Evolutionary conservation across 2,329 filamentous ascomycete genomes (phyloP), one percentile per base, ranked within the genome.

Genomic region (Cladosporium sp.): DNA sequence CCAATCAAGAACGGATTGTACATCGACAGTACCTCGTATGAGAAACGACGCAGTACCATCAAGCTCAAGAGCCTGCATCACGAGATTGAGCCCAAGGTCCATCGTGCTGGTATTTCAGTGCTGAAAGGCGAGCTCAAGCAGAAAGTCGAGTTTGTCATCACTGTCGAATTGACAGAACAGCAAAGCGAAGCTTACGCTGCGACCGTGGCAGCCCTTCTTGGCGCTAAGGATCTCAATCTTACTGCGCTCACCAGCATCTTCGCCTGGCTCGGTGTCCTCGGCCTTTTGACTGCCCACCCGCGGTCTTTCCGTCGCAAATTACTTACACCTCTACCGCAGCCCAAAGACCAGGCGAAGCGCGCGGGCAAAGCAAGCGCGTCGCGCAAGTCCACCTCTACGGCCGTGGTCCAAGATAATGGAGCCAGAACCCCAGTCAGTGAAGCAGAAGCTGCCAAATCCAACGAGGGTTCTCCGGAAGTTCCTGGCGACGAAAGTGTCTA

Each of bases 71-170:
- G 90, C 4, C 82, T 97, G 34, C 92, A 91, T 71, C 78, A 84
- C 28, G 88, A 90, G 52, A 87, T 97, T 26, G 86, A 85, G 1
- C 90, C 92, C 6, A 96, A 96, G 77, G 55, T 58, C n/a, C 32
- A 93, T 73, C 87, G 93, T 32, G 87, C 86, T 8, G 92, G 91
- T 60, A 89, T 92, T 67, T 84, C 85, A 2, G 87, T 85, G 5
- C 80, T 96, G 52, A 84, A 85, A 68, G 81, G 87, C 14, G 86
- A 88, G 47, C 80, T 97, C 52, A 91, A 91, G 2, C 80, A 82
- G 0, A 97, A 97, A 76, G 86, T 85, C 8, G 93, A 97, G 74
- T 97, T 94, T 73, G 86, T 96, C 34, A 85, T 97, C 63, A 90
- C 85, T 3, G 81, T 97, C 6, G 86, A 89, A 7, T 80, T 95